Conservation (phyloP, 2,329 filamentous ascomycete species). For the Ilyonectria sp. region DNA sequence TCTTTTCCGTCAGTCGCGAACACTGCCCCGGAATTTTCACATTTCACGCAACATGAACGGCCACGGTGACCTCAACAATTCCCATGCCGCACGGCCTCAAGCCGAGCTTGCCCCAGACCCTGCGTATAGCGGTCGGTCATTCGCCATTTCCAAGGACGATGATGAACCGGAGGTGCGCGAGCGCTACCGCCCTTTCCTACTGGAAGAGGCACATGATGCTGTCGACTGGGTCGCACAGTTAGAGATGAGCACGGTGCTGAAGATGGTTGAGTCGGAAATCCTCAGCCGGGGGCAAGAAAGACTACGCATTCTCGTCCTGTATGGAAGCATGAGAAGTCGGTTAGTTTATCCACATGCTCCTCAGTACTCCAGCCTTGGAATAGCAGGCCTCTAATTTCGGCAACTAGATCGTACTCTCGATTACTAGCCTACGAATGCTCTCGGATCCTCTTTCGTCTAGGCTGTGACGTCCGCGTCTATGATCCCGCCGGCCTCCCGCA, state of each 20-base stretch:
- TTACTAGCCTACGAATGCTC: constrained; percentile 73
- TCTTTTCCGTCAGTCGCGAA: neutral
- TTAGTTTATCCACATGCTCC: constrained; percentile 29
- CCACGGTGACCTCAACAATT: constrained; percentile 54
- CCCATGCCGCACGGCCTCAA: constrained; percentile 42
- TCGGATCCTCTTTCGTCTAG: constrained; percentile 74
- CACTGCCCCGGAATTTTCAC: neutral
- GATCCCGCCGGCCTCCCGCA: constrained; percentile 71
- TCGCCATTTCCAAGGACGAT: constrained; percentile 61
- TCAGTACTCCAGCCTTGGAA: neutral
- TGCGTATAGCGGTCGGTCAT: constrained; percentile 47
- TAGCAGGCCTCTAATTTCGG: neutral
- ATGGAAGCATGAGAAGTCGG: constrained; percentile 69
- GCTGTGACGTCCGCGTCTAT: constrained; percentile 77
- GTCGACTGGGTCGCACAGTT: constrained; percentile 71
- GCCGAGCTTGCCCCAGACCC: constrained; percentile 41
- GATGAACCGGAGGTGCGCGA: constrained; percentile 63
- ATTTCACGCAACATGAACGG: constrained; percentile 37
- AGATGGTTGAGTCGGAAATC: constrained; percentile 64
- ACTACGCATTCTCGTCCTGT: constrained; percentile 72
- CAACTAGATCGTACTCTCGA: constrained; percentile 68
- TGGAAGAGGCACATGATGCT: constrained; percentile 53
- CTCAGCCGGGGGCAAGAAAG: constrained; percentile 52
- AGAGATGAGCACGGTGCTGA: constrained; percentile 67
- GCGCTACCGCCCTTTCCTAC: constrained; percentile 72